Evolutionary conservation across 345 rosid species (phyloP).

Genomic region (Eucalyptus cloeziana): DNA sequence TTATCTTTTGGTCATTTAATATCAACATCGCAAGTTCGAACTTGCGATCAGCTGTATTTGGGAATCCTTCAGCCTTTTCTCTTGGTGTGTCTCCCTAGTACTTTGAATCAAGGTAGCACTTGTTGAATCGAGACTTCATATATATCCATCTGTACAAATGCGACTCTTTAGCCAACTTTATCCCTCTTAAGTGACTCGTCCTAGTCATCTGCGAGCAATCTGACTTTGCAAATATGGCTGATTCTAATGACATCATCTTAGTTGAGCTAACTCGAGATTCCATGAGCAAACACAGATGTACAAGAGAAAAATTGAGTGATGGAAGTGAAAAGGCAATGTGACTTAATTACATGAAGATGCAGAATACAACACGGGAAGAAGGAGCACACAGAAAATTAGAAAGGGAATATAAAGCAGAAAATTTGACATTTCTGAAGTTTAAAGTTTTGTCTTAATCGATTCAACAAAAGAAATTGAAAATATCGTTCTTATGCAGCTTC

Average conservation of each 20-base stretch:
- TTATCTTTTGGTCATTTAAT: not conserved
- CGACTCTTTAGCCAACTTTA: not conserved
- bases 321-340: not conserved
- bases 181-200: not conserved
- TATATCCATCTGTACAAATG: not conserved
- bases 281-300: not conserved
- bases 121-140: not conserved
- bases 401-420: not conserved
- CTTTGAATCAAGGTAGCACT: not conserved
- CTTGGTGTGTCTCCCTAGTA: not conserved
- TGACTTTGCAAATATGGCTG: not conserved
- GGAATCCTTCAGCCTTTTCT: not conserved
- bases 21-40: not conserved
- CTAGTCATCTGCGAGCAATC: not conserved
- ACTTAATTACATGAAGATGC: slow-evolving; percentile 8
- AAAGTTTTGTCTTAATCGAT: not conserved
- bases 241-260: not conserved
- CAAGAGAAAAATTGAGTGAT: not conserved
- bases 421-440: not conserved
- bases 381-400: not conserved
- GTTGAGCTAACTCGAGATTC: not conserved
- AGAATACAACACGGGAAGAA: not conserved
- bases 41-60: not conserved
- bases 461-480: not conserved
- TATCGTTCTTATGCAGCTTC: not conserved